phyloP scores from a whole-genome alignment of 495 filamentous ascomycete genomes.

The Annulohypoxylon nitens region DNA sequence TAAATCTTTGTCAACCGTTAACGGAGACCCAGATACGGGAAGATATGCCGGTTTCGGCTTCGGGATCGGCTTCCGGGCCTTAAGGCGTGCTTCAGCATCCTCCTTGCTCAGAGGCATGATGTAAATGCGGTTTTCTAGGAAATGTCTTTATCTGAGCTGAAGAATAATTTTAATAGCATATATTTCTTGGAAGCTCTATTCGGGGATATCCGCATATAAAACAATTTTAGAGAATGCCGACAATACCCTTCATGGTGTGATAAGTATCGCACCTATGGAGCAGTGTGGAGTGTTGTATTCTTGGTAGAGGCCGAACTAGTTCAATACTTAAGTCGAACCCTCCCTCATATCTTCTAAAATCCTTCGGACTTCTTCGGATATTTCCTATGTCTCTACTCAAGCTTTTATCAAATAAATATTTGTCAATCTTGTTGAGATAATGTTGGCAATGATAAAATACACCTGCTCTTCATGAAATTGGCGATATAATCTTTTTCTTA shows the following conservation, averaged over 20 bases:
- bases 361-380: neutral
- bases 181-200: neutral
- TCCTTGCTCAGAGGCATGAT: conserved; percentile 45
- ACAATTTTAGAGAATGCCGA: neutral
- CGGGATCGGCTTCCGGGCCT: conserved; percentile 52
- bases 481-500: neutral
- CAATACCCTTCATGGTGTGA: conserved; percentile 7
- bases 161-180: too few species aligned
- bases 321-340: conserved; percentile 1
- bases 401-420: conserved; percentile 17
- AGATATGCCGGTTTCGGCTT: conserved; percentile 64
- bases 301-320: conserved; percentile 17
- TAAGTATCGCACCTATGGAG: neutral
- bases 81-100: conserved; percentile 47
- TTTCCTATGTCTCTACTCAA: neutral
- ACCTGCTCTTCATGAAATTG: neutral
- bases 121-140: neutral
- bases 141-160: neutral
- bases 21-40: conserved; percentile 56
- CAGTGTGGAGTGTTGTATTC: conserved; percentile 26
- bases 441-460: neutral
- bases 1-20: conserved; percentile 59
- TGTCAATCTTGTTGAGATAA: neutral
- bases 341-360: conserved; percentile 16
- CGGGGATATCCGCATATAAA: neutral